Percentiles rank a stretch among this genome's conserved stretches.
Conservation (phyloP, 352 stramenopile genomes). For the Pseudoperonospora humuli region DNA sequence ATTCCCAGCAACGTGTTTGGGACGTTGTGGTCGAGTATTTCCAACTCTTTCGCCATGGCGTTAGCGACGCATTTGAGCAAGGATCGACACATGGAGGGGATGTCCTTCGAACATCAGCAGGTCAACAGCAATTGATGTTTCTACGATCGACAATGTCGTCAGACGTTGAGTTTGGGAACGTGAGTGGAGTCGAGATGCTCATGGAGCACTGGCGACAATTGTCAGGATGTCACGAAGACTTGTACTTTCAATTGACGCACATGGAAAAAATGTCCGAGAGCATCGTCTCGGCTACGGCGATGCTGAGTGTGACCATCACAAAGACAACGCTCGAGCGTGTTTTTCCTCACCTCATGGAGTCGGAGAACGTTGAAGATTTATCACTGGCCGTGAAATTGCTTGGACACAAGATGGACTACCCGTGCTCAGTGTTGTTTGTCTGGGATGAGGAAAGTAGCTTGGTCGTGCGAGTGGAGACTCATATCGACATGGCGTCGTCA, state of each 20-base stretch:
- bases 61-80: conserved; percentile 13
- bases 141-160: conserved; percentile 28
- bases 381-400: conserved; percentile 26
- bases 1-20: conserved; percentile 19
- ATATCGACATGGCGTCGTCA: conserved; percentile 23
- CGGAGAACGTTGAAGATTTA: conserved; percentile 23
- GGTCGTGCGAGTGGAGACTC: conserved; percentile 18
- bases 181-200: conserved; percentile 18
- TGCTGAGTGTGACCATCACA: conserved; percentile 23
- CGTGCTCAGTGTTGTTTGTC: conserved; percentile 26
- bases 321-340: conserved; percentile 27
- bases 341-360: conserved; percentile 30
- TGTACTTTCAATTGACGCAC: conserved; percentile 26
- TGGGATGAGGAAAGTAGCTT: conserved; percentile 33
- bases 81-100: conserved; percentile 4
- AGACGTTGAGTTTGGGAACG: conserved; percentile 26
- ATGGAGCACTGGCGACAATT: conserved; percentile 34
- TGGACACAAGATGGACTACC: conserved; percentile 23
- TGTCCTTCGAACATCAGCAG: conserved; percentile 13
- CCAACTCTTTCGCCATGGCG: conserved; percentile 23
- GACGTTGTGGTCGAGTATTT: conserved; percentile 33
- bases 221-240: conserved; percentile 26
- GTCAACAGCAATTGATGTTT: conserved; percentile 37
- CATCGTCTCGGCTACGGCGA: conserved; percentile 19
- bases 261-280: conserved; percentile 29